Conservation (phyloP, 164 flowering plant species). For the Dillenia suffruticosa region DNA sequence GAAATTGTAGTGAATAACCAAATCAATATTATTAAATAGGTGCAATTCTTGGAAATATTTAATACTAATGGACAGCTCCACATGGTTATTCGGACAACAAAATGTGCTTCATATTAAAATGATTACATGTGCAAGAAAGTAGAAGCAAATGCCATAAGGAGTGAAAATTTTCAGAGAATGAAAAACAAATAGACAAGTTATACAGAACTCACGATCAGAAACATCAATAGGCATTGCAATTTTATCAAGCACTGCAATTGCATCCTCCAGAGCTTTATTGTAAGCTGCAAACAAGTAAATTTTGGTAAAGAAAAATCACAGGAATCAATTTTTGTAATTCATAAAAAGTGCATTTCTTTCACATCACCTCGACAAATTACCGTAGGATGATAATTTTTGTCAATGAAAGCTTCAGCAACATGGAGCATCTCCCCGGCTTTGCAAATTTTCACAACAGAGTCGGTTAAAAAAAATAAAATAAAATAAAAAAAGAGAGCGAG, state of each 20-base stretch:
- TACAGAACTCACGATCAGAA: slow-evolving; percentile 63
- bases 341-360: background rate
- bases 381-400: slow-evolving; percentile 85
- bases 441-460: slow-evolving; percentile 4
- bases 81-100: too few species aligned
- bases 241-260: slow-evolving; percentile 83
- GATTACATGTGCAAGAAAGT: background rate
- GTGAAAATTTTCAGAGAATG: too few species aligned
- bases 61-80: too few species aligned
- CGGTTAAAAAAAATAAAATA: slow-evolving; percentile 1
- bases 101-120: background rate
- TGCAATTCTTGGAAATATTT: too few species aligned
- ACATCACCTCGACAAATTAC: slow-evolving; percentile 81
- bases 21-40: too few species aligned
- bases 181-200: too few species aligned
- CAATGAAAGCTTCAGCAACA: slow-evolving; percentile 91
- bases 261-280: slow-evolving; percentile 88
- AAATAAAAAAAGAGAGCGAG: background rate
- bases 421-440: slow-evolving; percentile 99
- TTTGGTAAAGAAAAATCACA: background rate
- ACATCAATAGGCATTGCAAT: slow-evolving; percentile 78
- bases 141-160: too few species aligned
- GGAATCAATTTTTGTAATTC: background rate
- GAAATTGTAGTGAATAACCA: too few species aligned
- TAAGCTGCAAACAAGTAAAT: slow-evolving; percentile 46